Base-by-base conservation (phyloP, 2,329 filamentous ascomycete genomes). In the Fusarium odoratissimum region DNA sequence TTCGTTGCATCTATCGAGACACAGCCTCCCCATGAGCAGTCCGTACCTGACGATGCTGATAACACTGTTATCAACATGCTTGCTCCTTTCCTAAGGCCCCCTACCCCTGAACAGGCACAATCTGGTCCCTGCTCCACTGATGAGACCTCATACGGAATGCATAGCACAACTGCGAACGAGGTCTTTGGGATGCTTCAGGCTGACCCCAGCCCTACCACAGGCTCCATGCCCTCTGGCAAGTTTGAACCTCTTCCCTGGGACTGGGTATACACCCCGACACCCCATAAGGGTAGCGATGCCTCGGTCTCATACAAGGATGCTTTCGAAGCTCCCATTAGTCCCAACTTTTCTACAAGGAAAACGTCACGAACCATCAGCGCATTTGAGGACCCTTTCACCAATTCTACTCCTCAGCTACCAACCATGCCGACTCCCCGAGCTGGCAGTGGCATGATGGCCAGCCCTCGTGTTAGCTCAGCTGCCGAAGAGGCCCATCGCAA, bases 81-180 rank as follows among this genome's bases (percentile, higher is more conserved):
- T n/a, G 83, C 85, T 30, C 84, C 84, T 9, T 87, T 88, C 66
- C 75, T 88, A 30, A 81, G 81, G 54, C 85, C 83, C 55, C 82
- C 85, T 31, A 82, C 87, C 67, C 81, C 84, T 12, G 81, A 83
- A 45, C 79, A 81, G 23, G 72, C 79, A 48, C 79, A 80, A 17
- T 46, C 46, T 46, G 77, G 79, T 2, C 67, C 67, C 28, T 78
- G 80, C 23, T 79, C 79, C 7, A 77, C 79, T 5, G 79, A 78
- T 11, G 85, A 88, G 46, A 61, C 86, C 6, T 88, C 86, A 4
- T 90, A 89, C 67, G 88, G 86, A 21, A 88, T 90, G 87, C 84
- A 87, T 74, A 86, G 85, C 14, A 77, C 81, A 6, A 87, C 85
- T 12, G 85, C 87, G 31, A 85, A 87, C 52, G 86, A 87, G 23